phyloP scores from a whole-genome alignment of 2,329 filamentous ascomycete genomes.

The Trichoderma sp. region DNA sequence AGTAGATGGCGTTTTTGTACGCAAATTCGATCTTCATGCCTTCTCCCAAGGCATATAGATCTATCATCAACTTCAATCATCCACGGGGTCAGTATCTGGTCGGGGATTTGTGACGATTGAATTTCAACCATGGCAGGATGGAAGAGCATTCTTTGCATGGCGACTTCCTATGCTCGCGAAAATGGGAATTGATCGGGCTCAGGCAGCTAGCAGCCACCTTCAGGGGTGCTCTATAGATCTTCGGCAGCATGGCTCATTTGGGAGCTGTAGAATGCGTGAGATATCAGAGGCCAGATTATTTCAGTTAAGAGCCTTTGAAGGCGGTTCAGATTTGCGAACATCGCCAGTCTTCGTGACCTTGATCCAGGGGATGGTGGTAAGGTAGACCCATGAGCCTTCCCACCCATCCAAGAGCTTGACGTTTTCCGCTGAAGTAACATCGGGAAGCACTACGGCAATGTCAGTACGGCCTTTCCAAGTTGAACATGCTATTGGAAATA shows the following conservation, averaged over 20 bases:
- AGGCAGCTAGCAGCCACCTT: neutral
- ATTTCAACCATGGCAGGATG: neutral
- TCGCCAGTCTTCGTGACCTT: slow-evolving; percentile 69
- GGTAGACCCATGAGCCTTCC: slow-evolving; percentile 82
- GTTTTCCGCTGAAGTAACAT: slow-evolving; percentile 70
- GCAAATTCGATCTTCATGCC: neutral
- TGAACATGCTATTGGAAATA: neutral
- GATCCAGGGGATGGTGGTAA: slow-evolving; percentile 76
- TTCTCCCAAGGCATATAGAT: neutral
- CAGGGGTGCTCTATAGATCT: neutral
- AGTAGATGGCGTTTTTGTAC: no score
- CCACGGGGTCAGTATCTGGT: no score
- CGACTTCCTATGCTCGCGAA: neutral
- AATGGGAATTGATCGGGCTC: neutral
- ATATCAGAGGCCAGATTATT: neutral
- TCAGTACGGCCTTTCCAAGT: slow-evolving; percentile 26
- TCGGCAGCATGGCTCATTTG: neutral
- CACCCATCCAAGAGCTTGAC: slow-evolving; percentile 69
- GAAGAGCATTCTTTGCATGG: neutral
- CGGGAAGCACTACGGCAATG: slow-evolving; percentile 63
- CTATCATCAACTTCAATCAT: neutral
- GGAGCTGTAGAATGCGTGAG: neutral
- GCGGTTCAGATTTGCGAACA: slow-evolving; percentile 74
- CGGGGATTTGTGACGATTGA: neutral
- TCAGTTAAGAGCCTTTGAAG: slow-evolving; percentile 56